Evolutionary conservation across 2,329 filamentous ascomycete genomes (phyloP), one percentile per base, ranked within the genome.

Genomic region (Penicillium sp.): DNA sequence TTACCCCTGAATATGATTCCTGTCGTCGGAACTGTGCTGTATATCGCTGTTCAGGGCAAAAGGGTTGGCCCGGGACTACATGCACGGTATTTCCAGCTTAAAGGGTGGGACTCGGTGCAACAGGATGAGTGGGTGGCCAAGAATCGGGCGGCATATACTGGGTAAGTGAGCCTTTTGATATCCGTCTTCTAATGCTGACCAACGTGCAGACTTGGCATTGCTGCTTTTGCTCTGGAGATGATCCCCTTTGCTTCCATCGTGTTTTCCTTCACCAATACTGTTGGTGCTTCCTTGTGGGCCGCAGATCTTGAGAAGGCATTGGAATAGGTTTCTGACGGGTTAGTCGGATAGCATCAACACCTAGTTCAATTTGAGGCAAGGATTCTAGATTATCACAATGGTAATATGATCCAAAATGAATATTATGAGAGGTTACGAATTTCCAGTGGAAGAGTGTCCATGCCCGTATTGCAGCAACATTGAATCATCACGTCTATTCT

Each of bases 231-330:
- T 1, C 81, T 97, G 4, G 92, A 97, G 71, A 88, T 96, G 79
- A 76, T 97, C 2, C 93, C 93, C 0, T 77, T 97, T 58, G 85
- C 82, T 6, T 92, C 89, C 6, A 88, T 96, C 51, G 81, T 93
- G 57, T 96, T 96, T 68, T 83, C 89, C 0, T 97, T 95, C 72
- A 96, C 92, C 15, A 97, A 96, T 72, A 89, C 90, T 1, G 91
- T 96, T 55, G 93, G 92, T 7, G 93, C 92, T 51, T 93, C 93
- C 7, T 77, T 97, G n/a, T 97, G 92, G 92, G 92, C 93, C 40
- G 89, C 90, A 18, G 92, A 95, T 72, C 84, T 95, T 55, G 91
- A 95, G 72, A 76, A 73, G 73, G 70, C 7, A 71, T 76, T 51
- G 3, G 49, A 65, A 53, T 70, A 66, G 25, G 2, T 14, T 2